A percentile compares a stretch with the other conserved stretches of the same genome.
Evolutionary conservation across 768 basidiomycete species (phyloP).

Genomic region (Mrakia blollopis): DNA sequence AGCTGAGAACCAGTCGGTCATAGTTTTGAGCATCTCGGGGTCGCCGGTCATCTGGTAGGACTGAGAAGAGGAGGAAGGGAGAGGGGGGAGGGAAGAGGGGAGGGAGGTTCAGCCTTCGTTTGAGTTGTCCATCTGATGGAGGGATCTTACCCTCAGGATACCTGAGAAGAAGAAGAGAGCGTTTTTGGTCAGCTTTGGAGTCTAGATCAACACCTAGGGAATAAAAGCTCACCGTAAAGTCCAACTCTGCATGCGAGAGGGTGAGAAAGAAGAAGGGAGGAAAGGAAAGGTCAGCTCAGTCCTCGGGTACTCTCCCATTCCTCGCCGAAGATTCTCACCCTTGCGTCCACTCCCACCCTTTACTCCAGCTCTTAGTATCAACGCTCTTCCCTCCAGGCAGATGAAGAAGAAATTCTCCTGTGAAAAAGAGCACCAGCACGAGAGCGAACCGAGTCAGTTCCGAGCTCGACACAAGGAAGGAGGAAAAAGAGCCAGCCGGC

Average conservation of each 20-base stretch:
- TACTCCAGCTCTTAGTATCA: constrained; percentile 56
- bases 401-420: constrained; percentile 40
- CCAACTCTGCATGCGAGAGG: neutral
- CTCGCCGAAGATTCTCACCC: constrained; percentile 25
- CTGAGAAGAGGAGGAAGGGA: constrained; percentile 48
- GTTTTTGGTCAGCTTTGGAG: constrained; percentile 41
- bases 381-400: constrained; percentile 48
- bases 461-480: neutral
- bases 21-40: constrained; percentile 46
- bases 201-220: neutral
- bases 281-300: neutral
- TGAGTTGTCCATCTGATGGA: neutral
- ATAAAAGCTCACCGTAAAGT: constrained; percentile 4
- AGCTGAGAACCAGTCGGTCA: constrained; percentile 52
- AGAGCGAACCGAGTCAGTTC: neutral
- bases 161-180: neutral
- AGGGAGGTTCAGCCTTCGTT: neutral
- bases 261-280: neutral
- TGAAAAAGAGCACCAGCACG: no score
- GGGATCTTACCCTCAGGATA: neutral
- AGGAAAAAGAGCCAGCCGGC: neutral
- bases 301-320: neutral
- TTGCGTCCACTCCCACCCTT: constrained; percentile 54
- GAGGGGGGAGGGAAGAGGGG: neutral
- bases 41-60: constrained; percentile 50